These are phyloP conservation scores for Dendrocalamus sinicus DNA, from an alignment of 176 grass and related monocot genomes.

Conservation along the genomic window DNA sequence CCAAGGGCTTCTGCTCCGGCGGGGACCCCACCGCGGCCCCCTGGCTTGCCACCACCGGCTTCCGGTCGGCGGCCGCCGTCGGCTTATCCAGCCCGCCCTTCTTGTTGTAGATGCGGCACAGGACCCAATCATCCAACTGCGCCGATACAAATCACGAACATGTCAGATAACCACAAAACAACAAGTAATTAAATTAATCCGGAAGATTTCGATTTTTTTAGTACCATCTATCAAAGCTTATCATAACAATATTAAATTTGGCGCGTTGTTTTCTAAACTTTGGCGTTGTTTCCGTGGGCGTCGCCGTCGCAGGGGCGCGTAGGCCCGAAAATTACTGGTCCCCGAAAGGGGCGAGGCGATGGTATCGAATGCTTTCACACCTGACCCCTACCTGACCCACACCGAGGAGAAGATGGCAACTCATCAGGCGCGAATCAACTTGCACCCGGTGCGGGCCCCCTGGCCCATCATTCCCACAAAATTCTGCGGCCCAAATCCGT, in stretches of 20 bases:
- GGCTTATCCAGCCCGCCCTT: constrained; percentile 67
- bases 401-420: neutral
- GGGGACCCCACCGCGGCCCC: constrained; percentile 40
- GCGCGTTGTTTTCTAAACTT: neutral
- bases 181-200: neutral
- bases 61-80: constrained; percentile 14
- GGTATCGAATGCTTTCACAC: constrained; percentile 61
- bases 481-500: constrained; percentile 39
- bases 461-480: constrained; percentile 14
- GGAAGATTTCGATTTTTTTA: neutral
- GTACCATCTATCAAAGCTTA: neutral
- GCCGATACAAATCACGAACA: neutral
- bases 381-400: constrained; percentile 16
- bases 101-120: constrained; percentile 99
- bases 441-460: constrained; percentile 27
- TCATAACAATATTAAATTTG: neutral
- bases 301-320: constrained; percentile 26
- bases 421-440: constrained; percentile 26
- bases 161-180: neutral
- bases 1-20: constrained; percentile 66
- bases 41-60: constrained; percentile 37
- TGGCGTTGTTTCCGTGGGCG: neutral
- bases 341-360: constrained; percentile 26
- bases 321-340: constrained; percentile 21
- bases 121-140: constrained; percentile 94